Percentiles rank a stretch among this genome's conserved stretches.
Evolutionary conservation across 83 land plant species (phyloP).

Genomic region (Isoetes engelmannii): DNA sequence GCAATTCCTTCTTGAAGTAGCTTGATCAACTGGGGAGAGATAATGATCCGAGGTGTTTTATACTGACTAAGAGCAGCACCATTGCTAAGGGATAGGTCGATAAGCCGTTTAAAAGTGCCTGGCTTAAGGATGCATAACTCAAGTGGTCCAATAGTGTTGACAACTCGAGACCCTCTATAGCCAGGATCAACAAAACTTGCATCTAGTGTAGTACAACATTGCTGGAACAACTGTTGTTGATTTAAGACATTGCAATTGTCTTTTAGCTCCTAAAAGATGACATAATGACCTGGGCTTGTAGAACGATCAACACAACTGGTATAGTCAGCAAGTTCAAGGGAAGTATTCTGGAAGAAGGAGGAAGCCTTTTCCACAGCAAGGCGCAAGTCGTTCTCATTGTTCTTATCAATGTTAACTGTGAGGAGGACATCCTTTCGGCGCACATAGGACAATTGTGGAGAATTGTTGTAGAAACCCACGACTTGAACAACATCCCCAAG

Average conservation of each 20-base stretch:
- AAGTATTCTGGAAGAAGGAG: constrained; percentile 31
- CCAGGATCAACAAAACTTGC: constrained; percentile 29
- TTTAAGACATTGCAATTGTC: no score
- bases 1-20: no score
- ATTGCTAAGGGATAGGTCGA: not conserved
- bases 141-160: constrained; percentile 6
- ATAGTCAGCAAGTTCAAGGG: constrained; percentile 55
- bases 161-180: constrained; percentile 1
- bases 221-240: no score
- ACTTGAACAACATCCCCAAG: constrained; percentile 68
- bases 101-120: constrained; percentile 2
- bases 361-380: constrained; percentile 45
- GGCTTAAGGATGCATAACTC: constrained; percentile 4
- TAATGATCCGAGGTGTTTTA: constrained; percentile 2
- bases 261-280: constrained; percentile 60
- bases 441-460: constrained; percentile 53
- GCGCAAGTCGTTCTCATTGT: constrained; percentile 62
- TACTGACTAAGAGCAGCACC: constrained; percentile 13
- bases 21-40: constrained; percentile 21
- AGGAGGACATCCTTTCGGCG: constrained; percentile 55
- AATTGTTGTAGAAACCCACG: constrained; percentile 49
- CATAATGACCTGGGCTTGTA: constrained; percentile 56
- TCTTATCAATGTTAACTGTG: constrained; percentile 65
- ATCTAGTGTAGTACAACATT: not conserved
- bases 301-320: constrained; percentile 49